Conservation (phyloP, 352 stramenopile genomes). For the Phytophthora tentaculata region DNA sequence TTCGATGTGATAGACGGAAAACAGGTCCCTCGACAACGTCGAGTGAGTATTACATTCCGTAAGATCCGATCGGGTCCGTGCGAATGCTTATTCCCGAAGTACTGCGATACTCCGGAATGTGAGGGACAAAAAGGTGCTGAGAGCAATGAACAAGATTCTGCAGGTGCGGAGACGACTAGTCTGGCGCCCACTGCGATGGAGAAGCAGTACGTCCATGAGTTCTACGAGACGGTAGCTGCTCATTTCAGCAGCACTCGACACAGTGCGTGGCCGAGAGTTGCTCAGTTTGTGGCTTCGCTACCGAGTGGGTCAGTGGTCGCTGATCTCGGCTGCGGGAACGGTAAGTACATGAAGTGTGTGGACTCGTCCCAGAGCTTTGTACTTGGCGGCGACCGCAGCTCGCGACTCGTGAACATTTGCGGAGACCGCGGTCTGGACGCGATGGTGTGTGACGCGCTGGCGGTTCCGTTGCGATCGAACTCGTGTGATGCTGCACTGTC, state of each 20-base stretch:
- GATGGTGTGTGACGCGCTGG: conserved; percentile 77
- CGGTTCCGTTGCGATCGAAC: conserved; percentile 72
- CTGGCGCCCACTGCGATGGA: conserved; percentile 68
- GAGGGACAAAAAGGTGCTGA: conserved; percentile 20
- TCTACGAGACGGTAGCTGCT: conserved; percentile 84
- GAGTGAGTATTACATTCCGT: conserved; percentile 90
- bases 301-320: conserved; percentile 68
- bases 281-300: conserved; percentile 65
- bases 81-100: conserved; percentile 68
- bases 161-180: conserved; percentile 10
- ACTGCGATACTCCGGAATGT: conserved; percentile 61
- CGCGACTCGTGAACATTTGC: conserved; percentile 73
- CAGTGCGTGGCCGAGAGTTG: conserved; percentile 82
- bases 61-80: conserved; percentile 78
- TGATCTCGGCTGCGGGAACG: conserved; percentile 88
- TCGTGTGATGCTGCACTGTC: conserved; percentile 83
- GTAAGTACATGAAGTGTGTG: conserved; percentile 91
- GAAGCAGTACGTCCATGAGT: conserved; percentile 85
- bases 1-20: conserved; percentile 89
- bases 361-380: conserved; percentile 50
- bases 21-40: conserved; percentile 63
- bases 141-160: conserved; percentile 5
- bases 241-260: conserved; percentile 91
- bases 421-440: conserved; percentile 61
- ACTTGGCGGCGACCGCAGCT: conserved; percentile 74